Evolutionary conservation across 345 rosid species (phyloP).

Genomic region (Alliaria petiolata): DNA sequence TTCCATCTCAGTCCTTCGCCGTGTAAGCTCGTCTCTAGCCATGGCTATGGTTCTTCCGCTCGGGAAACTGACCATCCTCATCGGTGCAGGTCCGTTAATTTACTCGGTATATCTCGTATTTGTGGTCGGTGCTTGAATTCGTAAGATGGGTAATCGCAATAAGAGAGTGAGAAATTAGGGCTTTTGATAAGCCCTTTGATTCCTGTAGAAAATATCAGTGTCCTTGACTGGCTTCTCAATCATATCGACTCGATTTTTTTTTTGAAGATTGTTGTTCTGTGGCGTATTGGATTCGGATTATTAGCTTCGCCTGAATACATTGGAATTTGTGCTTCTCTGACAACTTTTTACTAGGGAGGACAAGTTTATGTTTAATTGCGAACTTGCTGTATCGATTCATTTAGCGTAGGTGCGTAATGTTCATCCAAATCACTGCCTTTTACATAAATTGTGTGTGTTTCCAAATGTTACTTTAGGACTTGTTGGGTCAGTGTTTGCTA

Average conservation of each 20-base stretch:
- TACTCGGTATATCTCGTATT: background rate
- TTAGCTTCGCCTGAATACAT: background rate
- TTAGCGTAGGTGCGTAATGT: background rate
- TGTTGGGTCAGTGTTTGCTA: conserved; percentile 78
- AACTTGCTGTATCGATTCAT: background rate
- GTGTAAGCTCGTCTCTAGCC: background rate
- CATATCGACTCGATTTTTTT: background rate
- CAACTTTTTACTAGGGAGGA: background rate
- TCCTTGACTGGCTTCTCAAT: background rate
- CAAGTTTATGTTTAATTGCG: background rate
- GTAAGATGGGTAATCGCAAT: background rate
- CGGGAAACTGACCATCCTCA: conserved; percentile 36
- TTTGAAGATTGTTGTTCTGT: background rate
- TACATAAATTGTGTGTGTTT: background rate
- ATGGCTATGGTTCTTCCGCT: conserved; percentile 27
- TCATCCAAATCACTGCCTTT: background rate
- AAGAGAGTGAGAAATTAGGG: conserved; percentile 7
- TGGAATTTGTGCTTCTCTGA: background rate
- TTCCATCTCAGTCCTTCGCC: background rate
- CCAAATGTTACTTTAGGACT: conserved; percentile 43
- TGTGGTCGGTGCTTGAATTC: background rate
- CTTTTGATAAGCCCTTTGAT: conserved; percentile 25
- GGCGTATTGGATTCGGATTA: background rate
- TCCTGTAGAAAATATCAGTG: conserved; percentile 2
- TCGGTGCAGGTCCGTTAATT: conserved; percentile 37